Evolutionary conservation across 352 stramenopile species (phyloP), one percentile per base, ranked within the genome.

Genomic region (Phytophthora syringae): DNA sequence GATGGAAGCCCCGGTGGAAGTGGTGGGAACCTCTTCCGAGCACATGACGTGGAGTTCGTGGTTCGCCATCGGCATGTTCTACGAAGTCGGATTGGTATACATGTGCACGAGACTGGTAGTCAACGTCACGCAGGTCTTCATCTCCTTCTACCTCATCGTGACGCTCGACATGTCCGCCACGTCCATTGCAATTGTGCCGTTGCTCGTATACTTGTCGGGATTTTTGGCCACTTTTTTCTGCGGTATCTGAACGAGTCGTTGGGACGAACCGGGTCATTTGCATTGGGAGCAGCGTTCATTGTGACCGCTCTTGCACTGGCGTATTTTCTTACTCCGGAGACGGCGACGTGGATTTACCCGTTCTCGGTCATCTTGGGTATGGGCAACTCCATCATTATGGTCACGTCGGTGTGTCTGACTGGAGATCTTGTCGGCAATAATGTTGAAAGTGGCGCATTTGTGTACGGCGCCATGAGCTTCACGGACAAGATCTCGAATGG

Each of bases 401-500:
- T 95, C 28, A 93, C 86, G 11, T 92, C 82, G 0, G 88, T 95
- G 39, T 94, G 84, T 53, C 59, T 94, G 11, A 88, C 93, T 57
- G 88, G 84, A 39, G 88, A 94, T 50, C 63, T 95, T 3, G 85
- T 95, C 1, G 88, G 88, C 15, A 89, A 89, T 67, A 89, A 92
- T 57, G 72, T 90, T 36, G 88, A 94, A 60, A 93, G 82, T 44
- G 88, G 88, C 30, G 88, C 88, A 13, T 95, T 95, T 43, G 88
- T 95, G 25, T 95, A 93, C 67, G 88, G 88, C 22, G 82, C 85
- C 9, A 93, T 95, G 85, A 94, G 86, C 55, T 93, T 95, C 67
- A 93, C 85, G 15, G 88, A 95, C 73, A 95, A 95, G 50, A 90
- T 94, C 58, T 93, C 84, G 42, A 94, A 94, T 54, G 88, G 88